Base-by-base conservation (phyloP, 2,329 filamentous ascomycete species). In the Phyllosticta ampelicida region DNA sequence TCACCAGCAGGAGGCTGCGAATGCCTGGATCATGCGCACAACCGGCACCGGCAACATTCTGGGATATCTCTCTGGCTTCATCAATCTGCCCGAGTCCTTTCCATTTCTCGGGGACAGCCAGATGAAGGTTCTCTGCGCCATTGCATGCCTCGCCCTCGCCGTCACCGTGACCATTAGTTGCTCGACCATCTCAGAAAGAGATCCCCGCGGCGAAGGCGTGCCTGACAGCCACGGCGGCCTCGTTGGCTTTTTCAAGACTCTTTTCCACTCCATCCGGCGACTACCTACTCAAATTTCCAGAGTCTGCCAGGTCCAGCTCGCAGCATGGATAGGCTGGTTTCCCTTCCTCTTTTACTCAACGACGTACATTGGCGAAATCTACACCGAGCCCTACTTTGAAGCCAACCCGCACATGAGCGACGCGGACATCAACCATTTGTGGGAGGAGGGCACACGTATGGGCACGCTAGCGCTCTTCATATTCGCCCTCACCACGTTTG, bases 281-380 rank as follows among this genome's bases (percentile, higher is more conserved):
- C 78, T 97, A 6, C 91, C 92, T 0, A 85, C 86, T 0, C 90
- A 95, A 71, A 90, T 94, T 63, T 81, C 81, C 62, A 86, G 83
- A 62, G 89, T 96, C 44, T 96, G 91, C 60, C 66, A 73, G 55
- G 75, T 77, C 0, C 76, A 78, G 58, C 74, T 77, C 66, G 91
- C 86, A 61, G 89, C 90, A 5, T 97, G 91, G 91, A 85, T 96
- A 59, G 92, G 90, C 55, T 96, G 92, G 83, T 97, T 96, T 66
- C 91, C 91, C 0, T 90, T 96, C 71, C 79, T 97, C 2, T 96
- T 95, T 74, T 97, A 97, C 75, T 90, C 90, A 5, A 95, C 90
- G 1, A 95, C 90, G 18, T 97, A 94, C 71, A 87, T 96, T 64
- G 91, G 89, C 61, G 90, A 96, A 68, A 88, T 97, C 59, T 96